Evolutionary conservation across 306 rosid genomes (phyloP), one percentile per base, ranked within the genome.

Genomic region (Lathyrus tuberosus): DNA sequence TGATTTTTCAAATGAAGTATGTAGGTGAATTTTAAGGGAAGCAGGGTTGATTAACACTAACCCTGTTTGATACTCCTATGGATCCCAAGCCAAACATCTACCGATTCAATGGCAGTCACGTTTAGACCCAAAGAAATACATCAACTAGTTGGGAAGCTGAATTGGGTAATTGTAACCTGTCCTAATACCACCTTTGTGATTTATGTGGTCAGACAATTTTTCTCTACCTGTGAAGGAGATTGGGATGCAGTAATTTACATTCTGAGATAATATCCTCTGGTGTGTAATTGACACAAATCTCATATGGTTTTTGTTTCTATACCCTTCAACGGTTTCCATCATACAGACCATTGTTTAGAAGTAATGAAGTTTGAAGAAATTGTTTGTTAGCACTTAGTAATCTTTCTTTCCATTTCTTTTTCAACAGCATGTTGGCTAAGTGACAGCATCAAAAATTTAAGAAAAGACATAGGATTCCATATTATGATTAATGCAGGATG

Each of bases 401-500:
- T 44, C 20, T 18, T 51, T 30, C n/a, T 4, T 53, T 13, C 20
- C 42, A 41, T 54, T 59, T 57, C 4, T 20, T 31, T 44, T 80
- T 4, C 8, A 42, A 42, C 10, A 63, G 59, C 56, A 49, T 22
- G 9, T 56, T 8, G 28, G 41, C 61, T 42, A 28, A 18, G 56
- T 8, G 3, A 18, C 28, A 14, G 28, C 72, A 65, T n/a, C 13
- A 11, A 48, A 47, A 60, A 31, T 35, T 49, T 38, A 56, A 58
- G 20, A 2, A 49, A 33, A 35, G 15, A 46, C 15, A 61, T 30
- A 60, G 61, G 47, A 58, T 33, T 59, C 37, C 66, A 40, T 51
- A 46, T 43, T 76, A 53, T 37, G 51, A 43, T 18, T 33, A 31
- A 65, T 15, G 59, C 16, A 41, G 67, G 56, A 72, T 68, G 58